A percentile compares a stretch with the other conserved stretches of the same genome.
Conservation (phyloP, 257 asterid species). For the Thymus mandschuricus region DNA sequence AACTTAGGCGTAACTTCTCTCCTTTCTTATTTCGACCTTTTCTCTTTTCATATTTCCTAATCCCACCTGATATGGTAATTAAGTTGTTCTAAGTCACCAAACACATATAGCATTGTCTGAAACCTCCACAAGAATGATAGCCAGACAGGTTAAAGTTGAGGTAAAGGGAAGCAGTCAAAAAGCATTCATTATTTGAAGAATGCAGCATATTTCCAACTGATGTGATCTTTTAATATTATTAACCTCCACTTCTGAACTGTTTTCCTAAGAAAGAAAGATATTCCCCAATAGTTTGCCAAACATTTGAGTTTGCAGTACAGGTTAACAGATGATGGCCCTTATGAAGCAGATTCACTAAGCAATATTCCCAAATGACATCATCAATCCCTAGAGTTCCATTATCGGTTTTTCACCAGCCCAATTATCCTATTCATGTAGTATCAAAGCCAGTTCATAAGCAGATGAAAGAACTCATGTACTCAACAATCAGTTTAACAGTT, state of each 20-base stretch:
- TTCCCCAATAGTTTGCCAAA: background rate
- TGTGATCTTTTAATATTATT: background rate
- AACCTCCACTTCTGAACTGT: background rate
- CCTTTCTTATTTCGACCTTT: no score
- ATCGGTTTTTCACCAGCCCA: background rate
- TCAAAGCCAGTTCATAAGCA: background rate
- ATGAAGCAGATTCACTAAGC: background rate
- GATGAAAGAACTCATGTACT: slow-evolving; percentile 12
- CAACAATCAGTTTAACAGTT: background rate
- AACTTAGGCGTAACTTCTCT: no score
- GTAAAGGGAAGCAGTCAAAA: background rate
- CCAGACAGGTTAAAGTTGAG: background rate
- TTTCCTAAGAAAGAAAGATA: background rate
- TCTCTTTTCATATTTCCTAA: background rate
- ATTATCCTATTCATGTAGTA: background rate
- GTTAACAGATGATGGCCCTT: background rate
- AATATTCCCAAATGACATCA: background rate
- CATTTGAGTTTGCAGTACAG: background rate
- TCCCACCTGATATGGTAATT: background rate
- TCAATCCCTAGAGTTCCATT: background rate
- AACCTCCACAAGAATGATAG: background rate
- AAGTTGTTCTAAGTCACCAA: background rate
- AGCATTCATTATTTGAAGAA: background rate
- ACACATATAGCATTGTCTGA: background rate
- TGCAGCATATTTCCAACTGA: slow-evolving; percentile 6